Conservation (phyloP, 2,329 filamentous ascomycete genomes). For the Myrmaecium sp. region DNA sequence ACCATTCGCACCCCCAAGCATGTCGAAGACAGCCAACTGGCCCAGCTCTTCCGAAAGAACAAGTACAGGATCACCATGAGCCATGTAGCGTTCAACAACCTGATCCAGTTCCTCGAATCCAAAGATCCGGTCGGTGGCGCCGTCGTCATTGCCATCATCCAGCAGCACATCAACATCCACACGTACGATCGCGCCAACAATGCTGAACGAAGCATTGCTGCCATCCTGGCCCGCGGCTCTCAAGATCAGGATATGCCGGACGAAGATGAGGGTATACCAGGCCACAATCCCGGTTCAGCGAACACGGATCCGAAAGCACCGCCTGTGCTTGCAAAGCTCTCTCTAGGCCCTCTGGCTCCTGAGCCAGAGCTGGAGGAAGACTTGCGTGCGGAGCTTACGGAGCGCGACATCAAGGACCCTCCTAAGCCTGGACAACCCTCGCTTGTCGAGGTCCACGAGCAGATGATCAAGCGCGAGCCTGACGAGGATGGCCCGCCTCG, state of each 20-base stretch:
- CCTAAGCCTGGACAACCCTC: slow-evolving; percentile 53
- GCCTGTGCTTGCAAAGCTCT: slow-evolving; percentile 43
- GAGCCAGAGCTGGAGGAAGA: slow-evolving; percentile 71
- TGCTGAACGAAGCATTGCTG: slow-evolving; percentile 42
- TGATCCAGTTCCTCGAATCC: slow-evolving; percentile 80
- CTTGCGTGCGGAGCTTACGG: slow-evolving; percentile 69
- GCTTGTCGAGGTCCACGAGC: slow-evolving; percentile 74
- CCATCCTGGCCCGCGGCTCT: slow-evolving; percentile 38
- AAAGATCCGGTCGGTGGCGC: slow-evolving; percentile 67
- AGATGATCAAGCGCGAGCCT: slow-evolving; percentile 77
- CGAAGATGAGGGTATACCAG: slow-evolving; percentile 53
- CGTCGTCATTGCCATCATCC: slow-evolving; percentile 59
- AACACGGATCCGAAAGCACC: slow-evolving; percentile 42
- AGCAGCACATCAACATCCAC: slow-evolving; percentile 40
- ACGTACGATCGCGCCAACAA: slow-evolving; percentile 39
- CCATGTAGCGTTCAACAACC: slow-evolving; percentile 60
- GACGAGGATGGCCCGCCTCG: slow-evolving; percentile 66
- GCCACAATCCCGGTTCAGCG: slow-evolving; percentile 47
- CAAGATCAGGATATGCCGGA: slow-evolving; percentile 41
- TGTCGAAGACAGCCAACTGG: slow-evolving; percentile 56
- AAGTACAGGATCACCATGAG: slow-evolving; percentile 87
- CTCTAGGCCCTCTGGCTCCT: slow-evolving; percentile 68
- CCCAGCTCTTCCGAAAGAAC: slow-evolving; percentile 66
- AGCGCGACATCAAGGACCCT: slow-evolving; percentile 65
- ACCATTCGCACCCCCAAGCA: slow-evolving; percentile 64